Evolutionary conservation across 176 grass and related monocot genomes (phyloP).

Genomic region (Juncus effusus): DNA sequence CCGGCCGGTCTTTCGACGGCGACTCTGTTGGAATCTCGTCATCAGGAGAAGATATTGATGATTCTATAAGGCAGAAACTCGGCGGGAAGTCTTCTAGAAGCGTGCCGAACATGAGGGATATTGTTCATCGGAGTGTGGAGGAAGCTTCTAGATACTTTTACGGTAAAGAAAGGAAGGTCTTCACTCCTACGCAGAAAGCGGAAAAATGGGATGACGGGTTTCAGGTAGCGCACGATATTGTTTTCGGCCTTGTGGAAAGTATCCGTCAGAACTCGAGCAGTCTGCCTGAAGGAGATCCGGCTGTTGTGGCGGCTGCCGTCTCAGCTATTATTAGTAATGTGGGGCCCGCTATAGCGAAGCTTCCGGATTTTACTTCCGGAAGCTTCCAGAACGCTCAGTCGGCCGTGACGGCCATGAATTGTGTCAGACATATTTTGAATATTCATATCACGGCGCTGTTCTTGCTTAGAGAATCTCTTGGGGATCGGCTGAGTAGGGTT

Average conservation of each 20-base stretch:
- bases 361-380: constrained; percentile 67
- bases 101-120: constrained; percentile 79
- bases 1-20: constrained; percentile 64
- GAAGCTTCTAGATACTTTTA: constrained; percentile 49
- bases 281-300: constrained; percentile 68
- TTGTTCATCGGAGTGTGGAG: constrained; percentile 76
- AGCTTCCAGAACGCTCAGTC: constrained; percentile 61
- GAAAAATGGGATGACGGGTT: constrained; percentile 81
- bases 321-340: constrained; percentile 81
- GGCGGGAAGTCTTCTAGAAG: constrained; percentile 60
- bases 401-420: constrained; percentile 47
- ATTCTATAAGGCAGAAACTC: constrained; percentile 72
- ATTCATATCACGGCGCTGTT: constrained; percentile 84
- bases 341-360: constrained; percentile 64
- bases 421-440: constrained; percentile 57
- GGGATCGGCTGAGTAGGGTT: constrained; percentile 61
- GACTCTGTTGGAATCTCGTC: constrained; percentile 60
- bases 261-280: constrained; percentile 68
- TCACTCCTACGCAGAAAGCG: background rate
- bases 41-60: constrained; percentile 72
- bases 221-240: constrained; percentile 87
- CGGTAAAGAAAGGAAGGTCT: constrained; percentile 72
- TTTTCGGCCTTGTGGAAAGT: constrained; percentile 59
- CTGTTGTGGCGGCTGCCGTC: constrained; percentile 67
- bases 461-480: constrained; percentile 90